Evolutionary conservation across 2,329 filamentous ascomycete genomes (phyloP).

Genomic region (Keithomyces neogunnii): DNA sequence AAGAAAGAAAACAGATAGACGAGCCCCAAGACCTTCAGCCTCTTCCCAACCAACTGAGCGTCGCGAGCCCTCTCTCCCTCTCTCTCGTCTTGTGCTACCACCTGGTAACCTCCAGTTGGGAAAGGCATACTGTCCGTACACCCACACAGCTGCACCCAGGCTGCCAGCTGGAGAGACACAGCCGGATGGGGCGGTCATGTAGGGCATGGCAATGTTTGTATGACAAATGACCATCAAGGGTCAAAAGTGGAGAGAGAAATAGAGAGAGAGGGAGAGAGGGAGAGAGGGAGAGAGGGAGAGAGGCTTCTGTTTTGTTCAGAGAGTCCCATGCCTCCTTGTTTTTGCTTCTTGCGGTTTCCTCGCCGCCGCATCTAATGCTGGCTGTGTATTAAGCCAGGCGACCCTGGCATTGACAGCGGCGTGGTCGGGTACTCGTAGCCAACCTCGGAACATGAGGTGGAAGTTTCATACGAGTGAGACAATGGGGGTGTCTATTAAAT

Average conservation of each 20-base stretch:
- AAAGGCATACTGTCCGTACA: neutral
- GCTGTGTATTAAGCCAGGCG: constrained; percentile 43
- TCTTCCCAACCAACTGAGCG: constrained; percentile 1
- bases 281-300: too few species aligned
- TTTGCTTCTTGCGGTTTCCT: neutral
- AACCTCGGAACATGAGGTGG: constrained; percentile 52
- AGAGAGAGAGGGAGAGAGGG: too few species aligned
- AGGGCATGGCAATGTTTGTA: neutral
- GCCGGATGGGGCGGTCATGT: neutral
- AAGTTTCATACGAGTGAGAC: constrained; percentile 65
- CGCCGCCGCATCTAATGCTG: constrained; percentile 5
- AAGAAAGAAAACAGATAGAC: neutral
- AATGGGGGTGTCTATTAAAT: constrained; percentile 62
- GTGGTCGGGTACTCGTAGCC: constrained; percentile 60
- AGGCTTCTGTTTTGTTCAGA: too few species aligned
- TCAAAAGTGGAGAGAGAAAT: neutral
- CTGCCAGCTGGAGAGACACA: too few species aligned
- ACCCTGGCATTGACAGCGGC: constrained; percentile 64
- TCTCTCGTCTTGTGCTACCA: neutral
- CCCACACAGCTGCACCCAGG: neutral
- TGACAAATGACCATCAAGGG: neutral
- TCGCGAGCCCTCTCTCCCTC: neutral
- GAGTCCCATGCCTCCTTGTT: neutral
- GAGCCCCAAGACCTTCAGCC: neutral
- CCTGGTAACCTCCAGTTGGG: neutral